phyloP scores from a whole-genome alignment of 2,329 filamentous ascomycete genomes.

The Pyrenophora tritici-repentis region DNA sequence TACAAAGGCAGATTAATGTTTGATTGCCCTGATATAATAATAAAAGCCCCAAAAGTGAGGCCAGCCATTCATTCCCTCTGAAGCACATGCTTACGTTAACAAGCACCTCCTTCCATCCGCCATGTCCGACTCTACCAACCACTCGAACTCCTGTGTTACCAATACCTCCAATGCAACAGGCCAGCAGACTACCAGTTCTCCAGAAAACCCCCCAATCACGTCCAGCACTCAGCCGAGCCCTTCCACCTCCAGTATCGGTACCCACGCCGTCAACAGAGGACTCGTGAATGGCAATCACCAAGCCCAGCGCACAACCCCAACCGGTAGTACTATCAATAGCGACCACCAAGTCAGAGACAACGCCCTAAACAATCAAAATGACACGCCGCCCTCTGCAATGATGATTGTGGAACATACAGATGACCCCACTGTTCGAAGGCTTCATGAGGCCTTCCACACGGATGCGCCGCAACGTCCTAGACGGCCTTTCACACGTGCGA shows the following conservation, averaged over 20 bases:
- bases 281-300: slow-evolving; percentile 1
- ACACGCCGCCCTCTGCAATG: not conserved
- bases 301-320: not conserved
- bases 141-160: not conserved
- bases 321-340: not conserved
- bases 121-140: slow-evolving; percentile 1
- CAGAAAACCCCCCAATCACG: not conserved
- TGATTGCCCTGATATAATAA: too few species aligned
- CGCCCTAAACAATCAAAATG: not conserved
- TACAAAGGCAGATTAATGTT: too few species aligned
- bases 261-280: not conserved
- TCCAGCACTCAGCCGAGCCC: not conserved
- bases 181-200: not conserved
- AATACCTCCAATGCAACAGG: not conserved
- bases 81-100: not conserved
- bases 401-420: not conserved
- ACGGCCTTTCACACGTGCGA: slow-evolving; percentile 1
- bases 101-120: not conserved
- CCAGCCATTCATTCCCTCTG: too few species aligned
- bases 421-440: not conserved
- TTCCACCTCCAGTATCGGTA: not conserved
- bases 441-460: slow-evolving; percentile 2
- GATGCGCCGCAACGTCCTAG: slow-evolving; percentile 5
- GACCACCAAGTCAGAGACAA: not conserved
- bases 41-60: too few species aligned